phyloP scores from a whole-genome alignment of 305 asterid genomes.

The Monarda citriodora region DNA sequence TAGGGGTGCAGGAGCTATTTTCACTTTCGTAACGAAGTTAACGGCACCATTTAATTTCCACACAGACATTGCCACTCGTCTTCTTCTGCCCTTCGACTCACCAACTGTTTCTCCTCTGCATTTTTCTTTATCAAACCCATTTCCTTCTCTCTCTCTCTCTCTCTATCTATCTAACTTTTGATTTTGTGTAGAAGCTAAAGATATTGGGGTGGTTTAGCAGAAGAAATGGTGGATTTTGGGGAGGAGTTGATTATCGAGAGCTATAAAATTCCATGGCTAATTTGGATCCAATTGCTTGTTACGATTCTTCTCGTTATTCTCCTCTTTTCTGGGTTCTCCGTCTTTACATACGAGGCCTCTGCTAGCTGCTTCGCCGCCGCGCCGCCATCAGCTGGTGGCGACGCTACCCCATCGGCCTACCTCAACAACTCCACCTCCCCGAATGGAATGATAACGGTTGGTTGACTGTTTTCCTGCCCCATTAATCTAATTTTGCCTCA shows the following conservation, averaged over 20 bases:
- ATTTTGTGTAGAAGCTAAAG: background rate
- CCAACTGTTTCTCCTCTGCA: conserved; percentile 4
- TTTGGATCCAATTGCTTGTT: conserved; percentile 72
- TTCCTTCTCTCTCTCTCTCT: background rate
- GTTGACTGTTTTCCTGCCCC: conserved; percentile 1
- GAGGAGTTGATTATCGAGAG: conserved; percentile 61
- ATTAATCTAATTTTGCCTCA: background rate
- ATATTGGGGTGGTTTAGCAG: background rate
- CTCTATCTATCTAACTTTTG: background rate
- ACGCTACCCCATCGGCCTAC: conserved; percentile 16
- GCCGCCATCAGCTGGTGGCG: conserved; percentile 13
- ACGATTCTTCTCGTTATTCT: conserved; percentile 58
- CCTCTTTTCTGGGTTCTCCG: conserved; percentile 51
- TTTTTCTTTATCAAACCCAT: background rate
- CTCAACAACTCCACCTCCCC: conserved; percentile 29
- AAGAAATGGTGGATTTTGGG: conserved; percentile 62
- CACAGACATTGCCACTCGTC: conserved; percentile 3
- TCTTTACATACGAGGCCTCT: conserved; percentile 35
- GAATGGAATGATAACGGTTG: conserved; percentile 22
- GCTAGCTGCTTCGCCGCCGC: conserved; percentile 8
- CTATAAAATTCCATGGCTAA: conserved; percentile 64
- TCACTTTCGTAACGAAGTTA: background rate
- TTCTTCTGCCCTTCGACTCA: conserved; percentile 5
- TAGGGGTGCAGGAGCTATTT: background rate
- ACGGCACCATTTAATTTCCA: conserved; percentile 3